Evolutionary conservation across 257 asterid species (phyloP).

Genomic region (Primulina tabacum): DNA sequence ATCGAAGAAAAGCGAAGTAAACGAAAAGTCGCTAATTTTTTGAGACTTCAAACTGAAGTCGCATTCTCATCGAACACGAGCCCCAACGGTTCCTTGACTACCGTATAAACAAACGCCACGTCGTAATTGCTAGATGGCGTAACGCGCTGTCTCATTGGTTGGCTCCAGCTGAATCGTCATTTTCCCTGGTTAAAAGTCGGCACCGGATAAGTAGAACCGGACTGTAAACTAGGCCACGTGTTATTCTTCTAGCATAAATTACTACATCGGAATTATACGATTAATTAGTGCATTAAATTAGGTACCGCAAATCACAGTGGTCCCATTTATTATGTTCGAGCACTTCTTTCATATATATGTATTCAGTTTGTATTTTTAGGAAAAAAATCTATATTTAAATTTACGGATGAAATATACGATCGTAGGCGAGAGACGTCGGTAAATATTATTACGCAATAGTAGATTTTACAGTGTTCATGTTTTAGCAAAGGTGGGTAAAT

Average conservation of each 20-base stretch:
- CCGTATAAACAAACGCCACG: slow-evolving; percentile 33
- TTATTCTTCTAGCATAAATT: slow-evolving; percentile 6
- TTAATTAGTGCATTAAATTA: slow-evolving; percentile 1
- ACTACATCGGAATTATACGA: neutral
- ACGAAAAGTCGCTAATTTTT: neutral
- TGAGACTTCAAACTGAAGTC: slow-evolving; percentile 25
- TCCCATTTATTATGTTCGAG: too few relatives aligned
- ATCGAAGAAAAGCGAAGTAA: neutral
- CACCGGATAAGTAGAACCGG: slow-evolving; percentile 26
- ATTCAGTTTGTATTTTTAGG: too few relatives aligned
- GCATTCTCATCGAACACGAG: slow-evolving; percentile 33
- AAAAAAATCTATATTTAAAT: too few relatives aligned
- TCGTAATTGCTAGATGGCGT: slow-evolving; percentile 8
- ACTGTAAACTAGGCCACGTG: slow-evolving; percentile 25
- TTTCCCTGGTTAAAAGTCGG: slow-evolving; percentile 28
- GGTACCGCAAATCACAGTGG: neutral
- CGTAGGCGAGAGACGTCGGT: too few relatives aligned
- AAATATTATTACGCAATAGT: too few relatives aligned
- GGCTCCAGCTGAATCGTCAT: slow-evolving; percentile 13
- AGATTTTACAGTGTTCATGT: too few relatives aligned
- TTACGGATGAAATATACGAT: too few relatives aligned
- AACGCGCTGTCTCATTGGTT: slow-evolving; percentile 15
- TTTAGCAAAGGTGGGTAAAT: too few relatives aligned
- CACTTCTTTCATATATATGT: too few relatives aligned
- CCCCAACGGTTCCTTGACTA: slow-evolving; percentile 35